Percentiles rank a stretch among this genome's conserved stretches.
Evolutionary conservation across 768 basidiomycete species (phyloP).

Genomic region (Tylopilus subfusipes): DNA sequence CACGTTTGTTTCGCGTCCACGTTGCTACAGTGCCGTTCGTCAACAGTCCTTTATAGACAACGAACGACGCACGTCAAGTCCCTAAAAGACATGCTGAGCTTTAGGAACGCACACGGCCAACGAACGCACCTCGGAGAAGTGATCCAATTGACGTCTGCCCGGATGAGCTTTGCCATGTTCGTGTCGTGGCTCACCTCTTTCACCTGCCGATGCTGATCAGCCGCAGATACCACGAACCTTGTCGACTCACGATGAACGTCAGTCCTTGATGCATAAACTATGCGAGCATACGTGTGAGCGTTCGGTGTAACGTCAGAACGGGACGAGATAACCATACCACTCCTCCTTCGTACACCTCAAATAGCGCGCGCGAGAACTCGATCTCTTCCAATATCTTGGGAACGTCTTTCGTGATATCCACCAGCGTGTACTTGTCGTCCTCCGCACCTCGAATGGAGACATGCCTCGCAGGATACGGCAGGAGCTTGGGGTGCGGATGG

Average conservation of each 20-base stretch:
- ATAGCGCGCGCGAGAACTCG: slow-evolving; percentile 78
- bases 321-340: slow-evolving; percentile 47
- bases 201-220: slow-evolving; percentile 43
- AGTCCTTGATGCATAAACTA: slow-evolving; percentile 88
- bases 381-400: slow-evolving; percentile 69
- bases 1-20: slow-evolving; percentile 74
- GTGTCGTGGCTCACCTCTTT: slow-evolving; percentile 79
- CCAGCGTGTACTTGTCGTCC: slow-evolving; percentile 75
- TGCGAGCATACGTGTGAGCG: slow-evolving; percentile 8
- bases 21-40: slow-evolving; percentile 44
- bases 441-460: slow-evolving; percentile 73
- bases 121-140: slow-evolving; percentile 60
- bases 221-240: background rate
- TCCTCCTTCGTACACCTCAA: slow-evolving; percentile 87
- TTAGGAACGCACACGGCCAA: background rate
- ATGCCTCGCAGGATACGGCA: slow-evolving; percentile 71
- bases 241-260: slow-evolving; percentile 62
- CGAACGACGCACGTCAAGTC: slow-evolving; percentile 64
- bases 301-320: background rate
- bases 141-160: slow-evolving; percentile 80
- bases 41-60: background rate
- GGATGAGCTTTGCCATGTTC: slow-evolving; percentile 63
- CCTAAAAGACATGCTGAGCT: slow-evolving; percentile 32
- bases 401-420: slow-evolving; percentile 52
- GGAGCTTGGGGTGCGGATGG: slow-evolving; percentile 73